phyloP scores from a whole-genome alignment of 768 basidiomycete genomes.

The Russula dissimulans region DNA sequence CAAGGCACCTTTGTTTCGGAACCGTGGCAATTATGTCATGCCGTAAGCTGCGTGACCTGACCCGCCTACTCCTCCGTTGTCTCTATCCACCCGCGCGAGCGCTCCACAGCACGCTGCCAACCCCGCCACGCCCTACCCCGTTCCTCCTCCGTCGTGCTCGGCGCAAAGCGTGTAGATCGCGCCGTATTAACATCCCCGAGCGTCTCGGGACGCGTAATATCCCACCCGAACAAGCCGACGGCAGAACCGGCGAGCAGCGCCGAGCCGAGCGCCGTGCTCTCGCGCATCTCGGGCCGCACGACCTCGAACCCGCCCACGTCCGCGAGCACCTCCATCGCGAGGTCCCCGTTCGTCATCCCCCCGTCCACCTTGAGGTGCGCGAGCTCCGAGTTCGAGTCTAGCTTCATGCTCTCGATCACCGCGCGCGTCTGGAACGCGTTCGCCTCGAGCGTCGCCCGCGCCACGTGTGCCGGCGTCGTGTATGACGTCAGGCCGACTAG shows the following conservation, averaged over 20 bases:
- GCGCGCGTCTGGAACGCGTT: slow-evolving; percentile 94
- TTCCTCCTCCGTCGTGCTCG: slow-evolving; percentile 41
- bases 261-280: slow-evolving; percentile 92
- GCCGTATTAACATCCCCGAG: slow-evolving; percentile 80
- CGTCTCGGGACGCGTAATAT: slow-evolving; percentile 74
- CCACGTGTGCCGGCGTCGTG: slow-evolving; percentile 88
- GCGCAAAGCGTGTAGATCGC: slow-evolving; percentile 62
- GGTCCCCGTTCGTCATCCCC: slow-evolving; percentile 93
- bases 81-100: slow-evolving; percentile 76
- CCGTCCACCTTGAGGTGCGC: slow-evolving; percentile 92
- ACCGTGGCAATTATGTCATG: too few species aligned
- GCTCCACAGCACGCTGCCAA: slow-evolving; percentile 86
- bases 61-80: slow-evolving; percentile 33
- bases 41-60: too few species aligned
- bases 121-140: slow-evolving; percentile 60
- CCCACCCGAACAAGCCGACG: slow-evolving; percentile 85
- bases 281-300: slow-evolving; percentile 91
- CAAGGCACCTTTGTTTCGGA: too few species aligned
- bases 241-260: slow-evolving; percentile 90
- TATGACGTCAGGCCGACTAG: slow-evolving; percentile 82
- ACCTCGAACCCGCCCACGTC: slow-evolving; percentile 90
- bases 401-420: slow-evolving; percentile 90
- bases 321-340: slow-evolving; percentile 79
- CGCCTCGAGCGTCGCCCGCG: slow-evolving; percentile 90
- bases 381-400: slow-evolving; percentile 74